These are phyloP conservation scores for Drechmeria coniospora DNA, from an alignment of 2,329 filamentous ascomycete genomes.

Conservation along the genomic window DNA sequence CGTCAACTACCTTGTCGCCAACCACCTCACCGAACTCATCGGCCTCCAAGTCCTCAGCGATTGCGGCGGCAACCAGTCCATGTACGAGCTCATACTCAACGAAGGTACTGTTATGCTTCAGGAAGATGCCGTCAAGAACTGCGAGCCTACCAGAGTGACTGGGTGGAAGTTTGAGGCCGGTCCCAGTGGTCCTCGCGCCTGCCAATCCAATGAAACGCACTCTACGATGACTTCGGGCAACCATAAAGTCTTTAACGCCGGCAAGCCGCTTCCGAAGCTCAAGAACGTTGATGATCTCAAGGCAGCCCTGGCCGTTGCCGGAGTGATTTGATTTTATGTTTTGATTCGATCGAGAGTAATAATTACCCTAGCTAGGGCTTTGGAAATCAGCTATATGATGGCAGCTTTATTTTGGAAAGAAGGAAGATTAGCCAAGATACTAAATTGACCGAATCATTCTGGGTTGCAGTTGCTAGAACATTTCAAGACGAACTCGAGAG, in stretches of 20 bases:
- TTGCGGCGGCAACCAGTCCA: background rate
- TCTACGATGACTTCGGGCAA: background rate
- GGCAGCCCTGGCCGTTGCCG: background rate
- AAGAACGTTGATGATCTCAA: slow-evolving; percentile 1
- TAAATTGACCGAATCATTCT: too few relatives aligned
- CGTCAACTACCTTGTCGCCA: background rate
- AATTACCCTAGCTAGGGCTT: too few relatives aligned
- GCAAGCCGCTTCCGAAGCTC: slow-evolving; percentile 1
- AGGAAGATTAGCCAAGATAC: too few relatives aligned
- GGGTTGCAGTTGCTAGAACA: too few relatives aligned
- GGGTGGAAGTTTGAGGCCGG: slow-evolving; percentile 1
- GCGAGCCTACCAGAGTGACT: background rate
- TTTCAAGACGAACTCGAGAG: too few relatives aligned
- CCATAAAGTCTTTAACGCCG: slow-evolving; percentile 1
- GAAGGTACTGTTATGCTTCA: background rate
- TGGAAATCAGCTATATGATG: too few relatives aligned
- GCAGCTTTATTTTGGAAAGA: too few relatives aligned
- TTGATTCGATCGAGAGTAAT: too few relatives aligned
- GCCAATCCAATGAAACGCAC: background rate
- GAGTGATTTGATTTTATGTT: slow-evolving; percentile 1
- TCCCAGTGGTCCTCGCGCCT: background rate
- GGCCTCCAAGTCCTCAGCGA: slow-evolving; percentile 1
- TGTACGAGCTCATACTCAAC: slow-evolving; percentile 1
- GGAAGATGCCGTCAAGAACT: background rate
- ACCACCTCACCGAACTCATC: background rate